Evolutionary conservation across 2,329 filamentous ascomycete species (phyloP).

Genomic region (Epichloe uncinata): DNA sequence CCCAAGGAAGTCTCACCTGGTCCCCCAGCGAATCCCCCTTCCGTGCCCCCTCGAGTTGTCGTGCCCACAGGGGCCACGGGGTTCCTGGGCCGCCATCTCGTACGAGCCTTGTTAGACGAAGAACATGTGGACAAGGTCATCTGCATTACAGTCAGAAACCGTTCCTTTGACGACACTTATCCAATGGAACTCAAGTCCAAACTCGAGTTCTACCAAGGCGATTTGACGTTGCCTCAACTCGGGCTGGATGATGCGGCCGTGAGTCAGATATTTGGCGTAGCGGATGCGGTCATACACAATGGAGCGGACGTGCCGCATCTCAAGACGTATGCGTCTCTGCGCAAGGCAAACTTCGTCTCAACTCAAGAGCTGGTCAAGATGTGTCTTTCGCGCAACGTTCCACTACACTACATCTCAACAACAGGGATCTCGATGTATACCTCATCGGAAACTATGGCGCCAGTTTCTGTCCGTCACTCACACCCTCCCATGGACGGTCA

Average conservation of each 20-base stretch:
- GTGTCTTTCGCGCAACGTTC: slow-evolving; percentile 9
- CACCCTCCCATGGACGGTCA: slow-evolving; percentile 8
- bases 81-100: slow-evolving; percentile 3
- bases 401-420: slow-evolving; percentile 17
- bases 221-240: slow-evolving; percentile 17
- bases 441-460: background rate
- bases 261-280: background rate
- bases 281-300: slow-evolving; percentile 34
- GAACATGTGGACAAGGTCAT: slow-evolving; percentile 22
- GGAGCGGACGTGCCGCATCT: slow-evolving; percentile 23
- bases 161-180: slow-evolving; percentile 5
- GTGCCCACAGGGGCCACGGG: slow-evolving; percentile 5
- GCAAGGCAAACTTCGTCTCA: slow-evolving; percentile 16
- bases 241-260: slow-evolving; percentile 20
- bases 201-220: slow-evolving; percentile 1
- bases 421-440: background rate
- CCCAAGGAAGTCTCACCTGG: background rate
- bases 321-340: slow-evolving; percentile 18
- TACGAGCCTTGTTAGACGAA: slow-evolving; percentile 9
- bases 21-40: background rate
- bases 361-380: slow-evolving; percentile 16
- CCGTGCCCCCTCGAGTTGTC: slow-evolving; percentile 1
- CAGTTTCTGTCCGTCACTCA: background rate
- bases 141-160: slow-evolving; percentile 25
- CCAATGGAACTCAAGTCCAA: slow-evolving; percentile 4